Conservation (phyloP, 768 basidiomycete species). For the Dacryopinax spathularia region DNA sequence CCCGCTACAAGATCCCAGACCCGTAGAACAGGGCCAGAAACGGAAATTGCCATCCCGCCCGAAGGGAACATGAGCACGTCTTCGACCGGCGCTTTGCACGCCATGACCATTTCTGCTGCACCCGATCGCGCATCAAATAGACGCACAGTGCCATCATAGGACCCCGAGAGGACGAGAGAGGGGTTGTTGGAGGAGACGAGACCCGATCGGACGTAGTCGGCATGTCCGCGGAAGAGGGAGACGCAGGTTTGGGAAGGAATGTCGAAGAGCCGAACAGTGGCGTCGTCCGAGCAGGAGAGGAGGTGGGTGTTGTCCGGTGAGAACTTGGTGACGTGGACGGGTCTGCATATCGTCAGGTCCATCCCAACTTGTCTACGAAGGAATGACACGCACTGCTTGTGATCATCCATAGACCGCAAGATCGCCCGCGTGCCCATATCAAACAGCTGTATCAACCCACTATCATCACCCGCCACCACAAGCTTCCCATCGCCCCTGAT, state of each 20-base stretch:
- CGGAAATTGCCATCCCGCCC: constrained; percentile 69
- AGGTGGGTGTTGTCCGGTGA: constrained; percentile 69
- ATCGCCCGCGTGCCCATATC: constrained; percentile 89
- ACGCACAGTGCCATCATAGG: constrained; percentile 83
- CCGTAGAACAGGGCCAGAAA: constrained; percentile 82
- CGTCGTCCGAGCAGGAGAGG: constrained; percentile 92
- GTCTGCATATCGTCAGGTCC: constrained; percentile 23
- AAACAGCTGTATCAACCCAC: constrained; percentile 78
- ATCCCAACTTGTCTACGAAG: too few species aligned
- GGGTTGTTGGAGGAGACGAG: constrained; percentile 73
- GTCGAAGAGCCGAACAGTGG: constrained; percentile 88
- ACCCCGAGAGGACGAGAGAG: constrained; percentile 75
- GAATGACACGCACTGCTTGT: constrained; percentile 51
- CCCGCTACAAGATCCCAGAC: constrained; percentile 93
- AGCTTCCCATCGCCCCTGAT: constrained; percentile 91
- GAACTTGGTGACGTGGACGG: constrained; percentile 89
- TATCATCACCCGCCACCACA: constrained; percentile 88
- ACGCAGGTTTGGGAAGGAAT: constrained; percentile 74
- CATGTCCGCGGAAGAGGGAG: constrained; percentile 68
- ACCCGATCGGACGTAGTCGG: constrained; percentile 92
- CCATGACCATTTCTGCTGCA: constrained; percentile 72
- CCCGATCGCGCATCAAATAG: constrained; percentile 79
- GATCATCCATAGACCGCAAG: constrained; percentile 77
- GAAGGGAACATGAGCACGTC: constrained; percentile 86
- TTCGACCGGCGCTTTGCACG: constrained; percentile 53